Evolutionary conservation across 192 early-diverging fungal genomes (phyloP).

Genomic region (Coemansia reversa): DNA sequence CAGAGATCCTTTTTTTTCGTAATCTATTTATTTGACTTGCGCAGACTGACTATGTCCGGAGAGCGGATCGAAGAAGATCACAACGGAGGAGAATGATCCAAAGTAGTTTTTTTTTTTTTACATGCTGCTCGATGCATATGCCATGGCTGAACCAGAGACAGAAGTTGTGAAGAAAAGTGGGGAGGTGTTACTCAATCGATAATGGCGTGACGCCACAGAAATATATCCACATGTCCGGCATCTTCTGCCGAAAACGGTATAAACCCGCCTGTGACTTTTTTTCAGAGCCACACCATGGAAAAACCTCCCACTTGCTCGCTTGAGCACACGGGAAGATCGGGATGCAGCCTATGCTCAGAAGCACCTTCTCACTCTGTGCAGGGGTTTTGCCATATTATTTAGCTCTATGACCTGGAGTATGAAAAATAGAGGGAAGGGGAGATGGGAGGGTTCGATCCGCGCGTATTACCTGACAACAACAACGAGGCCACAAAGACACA

Average conservation of each 20-base stretch:
- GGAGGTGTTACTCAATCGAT: not conserved
- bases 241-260: not conserved
- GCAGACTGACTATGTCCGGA: not conserved
- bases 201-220: slow-evolving; percentile 25
- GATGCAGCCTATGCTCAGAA: not conserved
- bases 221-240: not conserved
- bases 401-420: not conserved
- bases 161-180: not conserved
- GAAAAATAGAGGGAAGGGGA: not conserved
- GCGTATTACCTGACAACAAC: not conserved
- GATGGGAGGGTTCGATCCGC: not conserved
- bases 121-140: too few relatives aligned
- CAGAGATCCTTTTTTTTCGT: not conserved
- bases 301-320: not conserved
- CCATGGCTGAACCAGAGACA: not conserved
- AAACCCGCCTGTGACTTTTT: not conserved
- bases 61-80: not conserved
- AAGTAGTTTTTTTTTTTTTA: not conserved
- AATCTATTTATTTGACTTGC: not conserved
- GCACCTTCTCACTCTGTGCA: not conserved
- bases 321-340: not conserved
- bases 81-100: not conserved
- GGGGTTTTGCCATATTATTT: not conserved
- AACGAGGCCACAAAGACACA: not conserved
- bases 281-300: not conserved